These are phyloP conservation scores for Apiospora pterosperma DNA, from an alignment of 2,329 filamentous ascomycete species.

Conservation along the genomic window DNA sequence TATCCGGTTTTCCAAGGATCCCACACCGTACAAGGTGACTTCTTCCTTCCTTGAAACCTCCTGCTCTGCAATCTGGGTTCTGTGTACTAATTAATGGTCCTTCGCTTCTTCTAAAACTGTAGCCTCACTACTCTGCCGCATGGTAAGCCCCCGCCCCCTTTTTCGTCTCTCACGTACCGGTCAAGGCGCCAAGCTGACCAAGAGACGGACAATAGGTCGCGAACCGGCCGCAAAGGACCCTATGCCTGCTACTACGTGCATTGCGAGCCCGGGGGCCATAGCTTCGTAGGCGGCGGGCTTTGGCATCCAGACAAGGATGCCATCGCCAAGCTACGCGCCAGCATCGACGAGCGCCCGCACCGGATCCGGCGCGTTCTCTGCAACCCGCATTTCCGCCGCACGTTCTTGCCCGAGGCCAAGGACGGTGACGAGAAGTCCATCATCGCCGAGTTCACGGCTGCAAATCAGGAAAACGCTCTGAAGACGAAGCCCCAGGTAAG, in stretches of 20 bases:
- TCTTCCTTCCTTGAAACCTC: not conserved
- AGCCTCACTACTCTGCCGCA: slow-evolving; percentile 80
- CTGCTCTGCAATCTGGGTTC: slow-evolving; percentile 14
- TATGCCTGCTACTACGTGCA: slow-evolving; percentile 90
- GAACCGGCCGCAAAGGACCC: slow-evolving; percentile 81
- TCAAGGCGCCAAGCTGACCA: slow-evolving; percentile 6
- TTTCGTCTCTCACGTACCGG: not conserved
- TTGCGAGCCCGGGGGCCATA: slow-evolving; percentile 62
- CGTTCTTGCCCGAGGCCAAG: slow-evolving; percentile 58
- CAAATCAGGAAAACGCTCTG: slow-evolving; percentile 71
- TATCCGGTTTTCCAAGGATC: slow-evolving; percentile 78
- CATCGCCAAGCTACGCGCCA: slow-evolving; percentile 65
- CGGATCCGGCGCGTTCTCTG: slow-evolving; percentile 67
- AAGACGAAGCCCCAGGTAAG: slow-evolving; percentile 83
- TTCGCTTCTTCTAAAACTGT: not conserved
- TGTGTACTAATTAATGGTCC: slow-evolving; percentile 10
- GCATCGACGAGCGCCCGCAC: slow-evolving; percentile 70
- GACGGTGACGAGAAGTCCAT: slow-evolving; percentile 47
- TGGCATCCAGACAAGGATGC: slow-evolving; percentile 72
- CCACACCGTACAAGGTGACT: slow-evolving; percentile 80
- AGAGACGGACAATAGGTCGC: slow-evolving; percentile 50
- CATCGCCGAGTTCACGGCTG: slow-evolving; percentile 65
- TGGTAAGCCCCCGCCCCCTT: slow-evolving; percentile 46
- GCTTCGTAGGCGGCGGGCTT: slow-evolving; percentile 76
- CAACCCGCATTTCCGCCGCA: slow-evolving; percentile 55